A percentile compares a stretch with the other conserved stretches of the same genome.
Conservation (phyloP, 108 stramenopile genomes). For the Mayamaea pseudoterrestris region DNA sequence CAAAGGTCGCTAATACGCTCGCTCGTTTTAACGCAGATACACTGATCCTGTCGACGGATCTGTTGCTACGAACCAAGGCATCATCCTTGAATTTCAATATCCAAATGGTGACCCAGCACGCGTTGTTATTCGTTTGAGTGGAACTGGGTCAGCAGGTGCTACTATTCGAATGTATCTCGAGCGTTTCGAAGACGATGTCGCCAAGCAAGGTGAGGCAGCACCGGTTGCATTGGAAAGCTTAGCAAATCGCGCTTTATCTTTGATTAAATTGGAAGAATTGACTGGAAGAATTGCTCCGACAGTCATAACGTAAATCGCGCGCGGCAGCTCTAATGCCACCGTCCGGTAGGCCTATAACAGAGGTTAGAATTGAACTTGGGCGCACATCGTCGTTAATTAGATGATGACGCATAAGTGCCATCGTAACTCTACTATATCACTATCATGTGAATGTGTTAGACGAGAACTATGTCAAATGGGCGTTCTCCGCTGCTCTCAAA, state of each 20-base stretch:
- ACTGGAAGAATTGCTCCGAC: conserved; percentile 72
- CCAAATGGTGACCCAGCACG: conserved; percentile 77
- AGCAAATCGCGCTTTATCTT: conserved; percentile 52
- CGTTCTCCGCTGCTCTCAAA: too few relatives aligned
- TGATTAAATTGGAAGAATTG: conserved; percentile 57
- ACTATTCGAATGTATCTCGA: conserved; percentile 98
- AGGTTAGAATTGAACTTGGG: too few relatives aligned
- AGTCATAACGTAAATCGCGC: conserved; percentile 74
- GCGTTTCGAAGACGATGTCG: conserved; percentile 70
- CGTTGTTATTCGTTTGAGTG: conserved; percentile 93
- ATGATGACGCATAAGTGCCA: too few relatives aligned
- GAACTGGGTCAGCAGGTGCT: conserved; percentile 94
- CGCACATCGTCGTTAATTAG: too few relatives aligned
- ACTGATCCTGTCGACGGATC: conserved; percentile 95
- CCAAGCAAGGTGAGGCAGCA: conserved; percentile 53
- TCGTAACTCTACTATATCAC: too few relatives aligned
- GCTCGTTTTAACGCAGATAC: conserved; percentile 32
- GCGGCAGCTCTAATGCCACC: too few relatives aligned
- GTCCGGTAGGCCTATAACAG: too few relatives aligned
- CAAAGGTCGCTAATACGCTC: background rate
- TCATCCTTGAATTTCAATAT: conserved; percentile 78
- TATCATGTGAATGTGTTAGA: too few relatives aligned
- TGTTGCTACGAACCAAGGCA: conserved; percentile 80
- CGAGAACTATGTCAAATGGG: too few relatives aligned
- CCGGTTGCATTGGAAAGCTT: conserved; percentile 59